These are phyloP conservation scores for Choanephora cucurbitarum DNA, from an alignment of 371 early-diverging fungal species.

Conservation along the genomic window DNA sequence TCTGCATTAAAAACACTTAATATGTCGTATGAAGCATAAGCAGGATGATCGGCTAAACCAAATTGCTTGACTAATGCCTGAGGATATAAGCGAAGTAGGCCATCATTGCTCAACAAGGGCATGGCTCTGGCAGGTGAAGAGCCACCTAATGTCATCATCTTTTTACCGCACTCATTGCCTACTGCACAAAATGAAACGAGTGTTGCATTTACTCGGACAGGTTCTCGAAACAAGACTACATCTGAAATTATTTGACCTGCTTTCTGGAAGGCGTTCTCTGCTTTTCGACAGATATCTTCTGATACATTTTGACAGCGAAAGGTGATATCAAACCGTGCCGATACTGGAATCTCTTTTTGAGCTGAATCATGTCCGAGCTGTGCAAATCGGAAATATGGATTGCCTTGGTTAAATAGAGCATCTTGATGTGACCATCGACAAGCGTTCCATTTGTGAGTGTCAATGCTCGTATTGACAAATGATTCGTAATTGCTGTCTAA, in stretches of 20 bases:
- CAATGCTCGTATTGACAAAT: background rate
- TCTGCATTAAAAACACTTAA: constrained; percentile 61
- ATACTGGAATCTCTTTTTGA: background rate
- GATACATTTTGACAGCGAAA: constrained; percentile 16
- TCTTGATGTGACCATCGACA: background rate
- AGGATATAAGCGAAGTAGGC: constrained; percentile 47
- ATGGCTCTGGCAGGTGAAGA: constrained; percentile 42
- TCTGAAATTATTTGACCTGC: constrained; percentile 31
- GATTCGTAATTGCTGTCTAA: constrained; percentile 11
- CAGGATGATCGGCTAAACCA: constrained; percentile 19
- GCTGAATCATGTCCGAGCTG: background rate
- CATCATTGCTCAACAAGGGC: constrained; percentile 28
- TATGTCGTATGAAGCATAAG: constrained; percentile 50
- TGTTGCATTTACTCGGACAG: constrained; percentile 44
- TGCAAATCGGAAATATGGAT: constrained; percentile 7
- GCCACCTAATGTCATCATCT: constrained; percentile 34
- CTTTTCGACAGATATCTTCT: constrained; percentile 26
- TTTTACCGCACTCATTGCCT: constrained; percentile 27
- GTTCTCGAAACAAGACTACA: constrained; percentile 29
- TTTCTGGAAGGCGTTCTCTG: constrained; percentile 32
- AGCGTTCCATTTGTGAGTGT: constrained; percentile 4
- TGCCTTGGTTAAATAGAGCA: background rate
- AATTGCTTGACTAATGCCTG: constrained; percentile 62
- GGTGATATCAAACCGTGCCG: constrained; percentile 12
- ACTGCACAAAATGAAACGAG: constrained; percentile 45